Conservation (phyloP, 2,329 filamentous ascomycete species). For the Thielaviopsis punctulata region DNA sequence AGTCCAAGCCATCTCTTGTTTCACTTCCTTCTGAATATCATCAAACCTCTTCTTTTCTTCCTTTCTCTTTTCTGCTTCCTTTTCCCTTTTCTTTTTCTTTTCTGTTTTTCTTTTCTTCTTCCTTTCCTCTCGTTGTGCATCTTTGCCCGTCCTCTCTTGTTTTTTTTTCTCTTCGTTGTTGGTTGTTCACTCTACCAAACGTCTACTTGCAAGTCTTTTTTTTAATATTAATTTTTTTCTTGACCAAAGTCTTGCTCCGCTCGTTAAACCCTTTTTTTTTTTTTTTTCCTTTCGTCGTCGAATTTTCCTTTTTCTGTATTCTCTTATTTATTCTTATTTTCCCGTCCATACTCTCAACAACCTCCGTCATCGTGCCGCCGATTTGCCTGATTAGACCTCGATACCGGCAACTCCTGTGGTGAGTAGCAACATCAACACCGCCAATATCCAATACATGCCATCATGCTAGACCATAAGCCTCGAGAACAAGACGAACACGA, state of each 20-base stretch:
- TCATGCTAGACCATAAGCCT: neutral
- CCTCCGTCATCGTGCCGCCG: neutral
- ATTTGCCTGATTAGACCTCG: neutral
- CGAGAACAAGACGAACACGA: neutral
- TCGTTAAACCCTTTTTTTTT: constrained; percentile 6
- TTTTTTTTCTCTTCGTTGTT: constrained; percentile 5
- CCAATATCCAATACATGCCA: neutral
- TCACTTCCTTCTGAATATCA: constrained; percentile 3
- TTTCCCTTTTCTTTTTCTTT: constrained; percentile 6
- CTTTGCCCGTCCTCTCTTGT: neutral
- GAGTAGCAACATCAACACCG: neutral
- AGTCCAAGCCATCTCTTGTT: neutral
- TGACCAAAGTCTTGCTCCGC: constrained; percentile 9
- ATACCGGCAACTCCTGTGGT: neutral
- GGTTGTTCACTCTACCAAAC: constrained; percentile 3
- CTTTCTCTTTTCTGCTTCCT: neutral
- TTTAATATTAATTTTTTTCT: constrained; percentile 10
- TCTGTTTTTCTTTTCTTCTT: neutral
- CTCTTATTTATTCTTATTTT: neutral
- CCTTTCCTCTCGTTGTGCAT: constrained; percentile 1
- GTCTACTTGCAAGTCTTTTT: constrained; percentile 3
- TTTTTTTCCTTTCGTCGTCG: constrained; percentile 1
- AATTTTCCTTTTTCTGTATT: neutral
- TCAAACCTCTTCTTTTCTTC: constrained; percentile 7
- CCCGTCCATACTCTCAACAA: neutral